Evolutionary conservation across 139 green algal species (phyloP).

Genomic region (Spirogloea muscicola): DNA sequence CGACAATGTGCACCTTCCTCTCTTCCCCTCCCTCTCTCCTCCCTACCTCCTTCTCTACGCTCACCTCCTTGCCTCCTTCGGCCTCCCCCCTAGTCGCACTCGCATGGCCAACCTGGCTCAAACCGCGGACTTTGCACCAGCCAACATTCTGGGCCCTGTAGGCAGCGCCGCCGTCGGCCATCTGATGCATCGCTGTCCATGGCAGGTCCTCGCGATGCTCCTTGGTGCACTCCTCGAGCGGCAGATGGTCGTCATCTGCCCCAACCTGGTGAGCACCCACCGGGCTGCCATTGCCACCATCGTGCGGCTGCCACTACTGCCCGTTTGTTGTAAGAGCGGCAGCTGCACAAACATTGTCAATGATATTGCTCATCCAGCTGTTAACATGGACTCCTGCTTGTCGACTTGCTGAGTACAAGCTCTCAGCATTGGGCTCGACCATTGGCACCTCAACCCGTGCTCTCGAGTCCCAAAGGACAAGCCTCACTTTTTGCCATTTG

Average conservation of each 20-base stretch:
- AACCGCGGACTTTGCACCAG: no score
- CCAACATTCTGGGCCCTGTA: no score
- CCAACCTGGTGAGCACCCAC: conserved; percentile 56
- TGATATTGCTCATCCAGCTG: no score
- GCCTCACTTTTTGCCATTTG: no score
- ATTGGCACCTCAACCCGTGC: not conserved
- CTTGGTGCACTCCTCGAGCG: conserved; percentile 75
- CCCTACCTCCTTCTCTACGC: not conserved
- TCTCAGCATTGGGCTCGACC: not conserved
- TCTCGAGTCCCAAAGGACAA: no score
- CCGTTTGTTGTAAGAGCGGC: no score
- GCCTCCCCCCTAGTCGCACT: no score
- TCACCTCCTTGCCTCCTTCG: not conserved
- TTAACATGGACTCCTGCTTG: not conserved
- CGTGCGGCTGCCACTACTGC: not conserved
- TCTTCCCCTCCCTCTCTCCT: conserved; percentile 48
- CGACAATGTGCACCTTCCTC: conserved; percentile 68
- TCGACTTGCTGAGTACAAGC: not conserved
- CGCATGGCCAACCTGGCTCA: no score
- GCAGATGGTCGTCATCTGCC: conserved; percentile 84
- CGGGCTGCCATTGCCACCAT: not conserved
- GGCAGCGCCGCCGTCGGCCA: no score
- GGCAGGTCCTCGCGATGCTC: conserved; percentile 24
- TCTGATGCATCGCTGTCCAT: no score
- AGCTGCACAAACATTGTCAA: no score